phyloP scores from a whole-genome alignment of 1,284 basidiomycete species.

The Sanghuangporus sanghuang region DNA sequence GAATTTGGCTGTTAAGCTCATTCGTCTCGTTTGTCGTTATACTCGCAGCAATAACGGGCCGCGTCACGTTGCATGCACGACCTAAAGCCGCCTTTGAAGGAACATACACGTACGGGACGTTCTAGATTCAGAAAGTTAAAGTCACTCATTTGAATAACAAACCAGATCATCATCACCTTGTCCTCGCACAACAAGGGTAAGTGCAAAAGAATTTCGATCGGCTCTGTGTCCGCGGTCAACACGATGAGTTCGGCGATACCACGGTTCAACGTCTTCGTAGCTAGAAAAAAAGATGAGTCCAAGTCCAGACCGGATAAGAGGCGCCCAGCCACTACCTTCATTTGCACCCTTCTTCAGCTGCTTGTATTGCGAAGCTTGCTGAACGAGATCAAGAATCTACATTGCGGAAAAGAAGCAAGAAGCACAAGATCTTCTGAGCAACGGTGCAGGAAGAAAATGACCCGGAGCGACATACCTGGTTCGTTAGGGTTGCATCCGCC shows the following conservation, averaged over 20 bases:
- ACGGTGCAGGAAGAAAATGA: not conserved
- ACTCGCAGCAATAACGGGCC: constrained; percentile 93
- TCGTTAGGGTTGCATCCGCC: constrained; percentile 82
- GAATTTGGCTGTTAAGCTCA: constrained; percentile 89
- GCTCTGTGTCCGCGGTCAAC: constrained; percentile 96
- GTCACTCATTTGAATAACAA: not conserved
- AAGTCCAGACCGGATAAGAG: not conserved
- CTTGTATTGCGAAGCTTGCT: constrained; percentile 90
- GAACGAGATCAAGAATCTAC: constrained; percentile 85
- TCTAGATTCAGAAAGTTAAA: constrained; percentile 41
- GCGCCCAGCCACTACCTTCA: constrained; percentile 39
- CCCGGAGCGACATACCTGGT: constrained; percentile 58
- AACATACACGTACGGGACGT: constrained; percentile 95
- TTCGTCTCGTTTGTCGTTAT: constrained; percentile 95
- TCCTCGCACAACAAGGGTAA: constrained; percentile 98
- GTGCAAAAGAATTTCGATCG: constrained; percentile 96
- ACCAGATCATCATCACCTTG: constrained; percentile 56
- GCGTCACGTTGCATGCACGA: constrained; percentile 91
- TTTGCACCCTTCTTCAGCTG: constrained; percentile 99
- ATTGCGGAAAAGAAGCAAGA: not conserved
- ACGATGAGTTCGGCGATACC: constrained; percentile 99
- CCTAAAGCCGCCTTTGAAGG: constrained; percentile 94
- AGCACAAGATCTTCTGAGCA: not conserved
- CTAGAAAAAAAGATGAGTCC: constrained; percentile 31
- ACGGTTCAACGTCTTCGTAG: constrained; percentile 97